Base-by-base conservation (phyloP, 768 basidiomycete genomes). In the Megacollybia marginata region DNA sequence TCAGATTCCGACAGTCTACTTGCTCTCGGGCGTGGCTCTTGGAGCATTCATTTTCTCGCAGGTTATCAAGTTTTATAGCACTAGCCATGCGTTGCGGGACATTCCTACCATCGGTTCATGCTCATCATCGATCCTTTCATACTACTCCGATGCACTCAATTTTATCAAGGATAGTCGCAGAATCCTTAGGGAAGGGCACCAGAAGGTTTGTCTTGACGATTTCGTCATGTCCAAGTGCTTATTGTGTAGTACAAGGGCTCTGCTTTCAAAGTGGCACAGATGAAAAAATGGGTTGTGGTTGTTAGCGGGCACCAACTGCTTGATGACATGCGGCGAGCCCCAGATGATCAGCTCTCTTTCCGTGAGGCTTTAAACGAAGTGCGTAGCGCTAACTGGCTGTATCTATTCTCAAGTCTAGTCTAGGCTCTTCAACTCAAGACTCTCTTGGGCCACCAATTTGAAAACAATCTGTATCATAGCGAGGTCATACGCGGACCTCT, bases 291-390 rank as follows among this genome's bases (percentile, higher is more conserved):
- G 70, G 48, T 59, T 2, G 56, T 70, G 4, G 52, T 69, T 2
- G 55, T 65, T 33, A 62, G 60, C 34, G 64, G 63, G n/a, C 52
- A 52, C 4, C 43, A 63, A 23, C 54, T 63, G 50, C 52, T 68
- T 8, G 63, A 68, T 15, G 68, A 70, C 31, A 54, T 72, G 35
- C 59, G 65, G 9, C 62, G 58, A 48, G 65, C 68, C 9, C 46
- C 56, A 10, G 63, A 62, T 33, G 62, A 67, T 11, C 49, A 62
- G 6, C 42, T 69, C 13, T 62, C 61, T n/a, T 55, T 63, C 38
- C 35, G 1, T 11, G 43, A 44, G 20, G 44, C 44, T 32, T 12
- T 50, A 23, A 16, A 7, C 38, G 47, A 48, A 34, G 51, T 52
- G 19, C 2, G 36, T 31, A 15, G 8, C 19, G 15, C 6, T 8